phyloP scores from a whole-genome alignment of 2,329 filamentous ascomycete species.

The Beauveria sp. region DNA sequence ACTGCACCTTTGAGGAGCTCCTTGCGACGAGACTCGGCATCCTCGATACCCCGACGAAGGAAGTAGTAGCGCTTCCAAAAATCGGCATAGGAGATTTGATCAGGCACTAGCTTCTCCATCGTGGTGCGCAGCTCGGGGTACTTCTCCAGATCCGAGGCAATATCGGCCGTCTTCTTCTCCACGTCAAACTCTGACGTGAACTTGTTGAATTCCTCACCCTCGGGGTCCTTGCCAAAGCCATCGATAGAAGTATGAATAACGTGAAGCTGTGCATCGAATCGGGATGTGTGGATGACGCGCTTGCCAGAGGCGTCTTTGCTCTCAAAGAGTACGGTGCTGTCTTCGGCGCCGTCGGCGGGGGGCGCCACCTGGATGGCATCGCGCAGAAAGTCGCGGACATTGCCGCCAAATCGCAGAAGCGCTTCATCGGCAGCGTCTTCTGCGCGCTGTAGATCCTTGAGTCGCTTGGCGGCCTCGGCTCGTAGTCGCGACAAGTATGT shows the following conservation, averaged over 20 bases:
- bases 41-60: slow-evolving; percentile 83
- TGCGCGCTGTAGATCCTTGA: slow-evolving; percentile 83
- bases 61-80: slow-evolving; percentile 98
- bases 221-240: slow-evolving; percentile 76
- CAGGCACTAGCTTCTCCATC: slow-evolving; percentile 96
- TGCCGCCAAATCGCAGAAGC: slow-evolving; percentile 81
- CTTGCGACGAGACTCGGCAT: slow-evolving; percentile 77
- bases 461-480: slow-evolving; percentile 67
- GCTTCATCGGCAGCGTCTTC: slow-evolving; percentile 97
- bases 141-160: slow-evolving; percentile 73
- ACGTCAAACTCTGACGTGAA: slow-evolving; percentile 73
- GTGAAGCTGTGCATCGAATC: slow-evolving; percentile 92
- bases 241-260: slow-evolving; percentile 83
- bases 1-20: slow-evolving; percentile 82
- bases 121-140: slow-evolving; percentile 77
- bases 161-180: slow-evolving; percentile 76
- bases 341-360: slow-evolving; percentile 47
- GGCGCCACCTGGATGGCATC: slow-evolving; percentile 87
- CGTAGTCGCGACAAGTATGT: slow-evolving; percentile 70
- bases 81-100: slow-evolving; percentile 75
- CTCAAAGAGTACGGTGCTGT: slow-evolving; percentile 74
- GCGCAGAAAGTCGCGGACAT: slow-evolving; percentile 79
- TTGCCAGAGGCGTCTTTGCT: slow-evolving; percentile 86
- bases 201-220: slow-evolving; percentile 61
- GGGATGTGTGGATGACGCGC: slow-evolving; percentile 86